These are phyloP conservation scores for Chimonanthus praecox DNA, from an alignment of 164 flowering plant genomes.

Conservation along the genomic window DNA sequence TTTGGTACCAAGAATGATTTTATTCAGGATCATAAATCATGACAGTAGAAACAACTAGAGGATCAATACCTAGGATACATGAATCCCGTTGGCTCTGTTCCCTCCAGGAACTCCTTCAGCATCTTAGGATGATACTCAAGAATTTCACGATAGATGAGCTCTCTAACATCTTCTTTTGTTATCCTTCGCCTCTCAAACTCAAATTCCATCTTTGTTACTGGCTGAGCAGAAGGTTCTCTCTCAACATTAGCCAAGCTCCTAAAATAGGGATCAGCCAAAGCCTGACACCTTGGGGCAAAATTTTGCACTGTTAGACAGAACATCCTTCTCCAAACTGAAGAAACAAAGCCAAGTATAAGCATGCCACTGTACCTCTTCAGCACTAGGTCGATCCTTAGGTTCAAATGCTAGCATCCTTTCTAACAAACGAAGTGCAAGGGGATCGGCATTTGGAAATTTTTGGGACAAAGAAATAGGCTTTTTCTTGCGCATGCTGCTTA, in stretches of 20 bases:
- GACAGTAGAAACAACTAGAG: not conserved
- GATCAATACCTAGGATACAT: slow-evolving; percentile 91
- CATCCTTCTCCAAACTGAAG: not conserved
- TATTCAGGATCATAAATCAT: not conserved
- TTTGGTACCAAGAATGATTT: not conserved
- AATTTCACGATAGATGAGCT: slow-evolving; percentile 84
- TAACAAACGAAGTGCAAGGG: slow-evolving; percentile 79
- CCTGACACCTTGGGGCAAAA: slow-evolving; percentile 47
- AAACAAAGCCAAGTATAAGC: not conserved
- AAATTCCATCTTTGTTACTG: slow-evolving; percentile 94
- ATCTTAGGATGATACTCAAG: slow-evolving; percentile 96
- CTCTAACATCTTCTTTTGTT: slow-evolving; percentile 91
- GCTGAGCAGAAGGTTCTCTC: slow-evolving; percentile 96
- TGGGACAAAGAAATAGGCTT: slow-evolving; percentile 80
- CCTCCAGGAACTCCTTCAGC: slow-evolving; percentile 83
- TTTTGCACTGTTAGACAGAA: slow-evolving; percentile 19
- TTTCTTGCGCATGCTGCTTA: slow-evolving; percentile 91
- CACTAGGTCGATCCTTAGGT: slow-evolving; percentile 87
- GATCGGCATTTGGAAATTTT: slow-evolving; percentile 91
- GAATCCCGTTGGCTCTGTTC: slow-evolving; percentile 78
- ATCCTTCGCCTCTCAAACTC: slow-evolving; percentile 95
- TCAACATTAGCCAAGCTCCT: slow-evolving; percentile 90
- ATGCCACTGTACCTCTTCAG: slow-evolving; percentile 71
- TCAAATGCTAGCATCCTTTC: slow-evolving; percentile 98
- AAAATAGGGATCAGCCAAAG: slow-evolving; percentile 97